Base-by-base conservation (phyloP, 441 rosid genomes). In the Adansonia grandidieri region DNA sequence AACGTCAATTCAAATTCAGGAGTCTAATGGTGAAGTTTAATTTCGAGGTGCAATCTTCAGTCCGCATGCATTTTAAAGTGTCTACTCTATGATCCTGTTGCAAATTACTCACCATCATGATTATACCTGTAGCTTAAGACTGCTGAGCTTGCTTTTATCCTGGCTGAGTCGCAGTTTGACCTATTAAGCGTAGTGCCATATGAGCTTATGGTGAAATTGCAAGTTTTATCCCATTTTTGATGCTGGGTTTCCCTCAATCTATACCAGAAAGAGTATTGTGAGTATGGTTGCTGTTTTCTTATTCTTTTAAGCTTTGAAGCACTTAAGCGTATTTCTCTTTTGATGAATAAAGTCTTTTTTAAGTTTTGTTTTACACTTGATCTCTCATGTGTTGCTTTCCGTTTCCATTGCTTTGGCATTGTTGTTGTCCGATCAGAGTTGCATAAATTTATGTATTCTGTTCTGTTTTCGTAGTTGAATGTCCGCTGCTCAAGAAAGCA, bases 1-100 rank as follows among this genome's bases (percentile, higher is more conserved):
- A 83, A 87, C 97, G 4, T 91, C 98, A 3, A 86, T 93, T 73
- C 87, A 93, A 83, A 89, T 90, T 79, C 80, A 88, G 32, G 90
- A 91, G 78, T 88, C 91, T 47, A 28, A 69, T 2, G 22, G 44
- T 4, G 24, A 70, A 45, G 68, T 50, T 45, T 58, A 74, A 74
- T 20, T 47, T 7, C n/a, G 37, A 44, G 47, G 17, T 11, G 58
- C 5, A 40, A 42, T 50, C 63, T 76, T 66, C 54, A 8, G 54
- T 76, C 65, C 62, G 17, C 73, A 37, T 76, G 79, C 32, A 22
- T 37, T 66, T 65, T 66, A 19, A 14, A 64, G 72, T 65, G 22
- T 40, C 10, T 40, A 19, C 53, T 37, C 51, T 47, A 40, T 64
- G 53, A 53, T 76, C 57, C 53, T 67, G 79, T 74, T 40, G 17